Evolutionary conservation across 352 stramenopile species (phyloP), one percentile per base, ranked within the genome.

Genomic region (Phytopythium delawarense): DNA sequence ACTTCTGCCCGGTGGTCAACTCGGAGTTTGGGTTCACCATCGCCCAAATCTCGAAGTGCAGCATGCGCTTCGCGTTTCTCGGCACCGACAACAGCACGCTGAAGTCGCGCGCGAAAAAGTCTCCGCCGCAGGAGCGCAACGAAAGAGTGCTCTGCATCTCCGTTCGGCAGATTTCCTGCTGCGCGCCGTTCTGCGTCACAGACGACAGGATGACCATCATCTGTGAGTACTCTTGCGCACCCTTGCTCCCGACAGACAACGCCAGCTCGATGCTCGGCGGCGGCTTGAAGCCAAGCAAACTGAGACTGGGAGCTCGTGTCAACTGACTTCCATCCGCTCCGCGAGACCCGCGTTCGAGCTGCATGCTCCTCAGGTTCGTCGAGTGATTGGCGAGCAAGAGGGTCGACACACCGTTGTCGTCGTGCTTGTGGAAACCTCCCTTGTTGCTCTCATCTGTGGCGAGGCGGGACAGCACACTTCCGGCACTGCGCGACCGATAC

Each of bases 31-130:
- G 72, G 21, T 84, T 89, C 37, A 79, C 68, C 40, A 91, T 71
- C 16, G 81, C 73, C 55, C 81, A 93, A 16, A 94, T 75, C 65
- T 96, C 84, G 62, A 96, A 88, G 54, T 94, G 87, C 2, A 96
- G 65, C 69, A 89, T 87, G 7, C 77, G 71, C 49, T 78, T 78
- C 25, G 72, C 70, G n/a, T 73, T 74, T 7, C 88, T 70, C 13
- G 87, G 84, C 40, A 96, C 75, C 4, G 80, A 85, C 15, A 96
- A 59, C 57, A 92, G 65, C 5, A 75, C 75, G 59, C 76, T 89
- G 45, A 96, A 96, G 63, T 96, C 87, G 0, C 87, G 75, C 23
- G 81, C 84, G 62, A 80, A 92, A 37, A 88, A 89, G 46, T 92
- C 83, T 0, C 78, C 81, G 28, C 82, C 85, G 52, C 83, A 93